phyloP scores from a whole-genome alignment of 1,284 basidiomycete genomes.

The Puccinia triticina region DNA sequence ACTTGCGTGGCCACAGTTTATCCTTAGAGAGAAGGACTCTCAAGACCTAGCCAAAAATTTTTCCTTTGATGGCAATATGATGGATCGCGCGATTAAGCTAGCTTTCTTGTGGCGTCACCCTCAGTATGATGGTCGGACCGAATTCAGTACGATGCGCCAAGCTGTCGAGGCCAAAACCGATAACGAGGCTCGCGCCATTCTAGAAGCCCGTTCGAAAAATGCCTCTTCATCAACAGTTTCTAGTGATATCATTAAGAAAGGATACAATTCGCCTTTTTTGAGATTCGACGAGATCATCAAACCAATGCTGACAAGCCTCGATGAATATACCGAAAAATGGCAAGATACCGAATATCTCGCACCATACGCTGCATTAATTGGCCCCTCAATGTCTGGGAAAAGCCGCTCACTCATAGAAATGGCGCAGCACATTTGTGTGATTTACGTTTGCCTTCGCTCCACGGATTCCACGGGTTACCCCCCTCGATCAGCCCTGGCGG shows the following conservation, averaged over 20 bases:
- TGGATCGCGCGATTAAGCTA: neutral
- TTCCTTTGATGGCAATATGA: too few species aligned
- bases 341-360: neutral
- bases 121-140: neutral
- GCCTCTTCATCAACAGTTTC: neutral
- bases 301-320: neutral
- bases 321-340: neutral
- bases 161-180: neutral
- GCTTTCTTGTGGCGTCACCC: neutral
- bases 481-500: constrained; percentile 10
- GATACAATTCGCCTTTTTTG: constrained; percentile 10
- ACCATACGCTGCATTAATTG: constrained; percentile 12
- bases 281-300: neutral
- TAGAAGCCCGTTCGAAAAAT: neutral
- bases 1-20: too few species aligned
- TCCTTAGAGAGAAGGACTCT: too few species aligned
- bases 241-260: constrained; percentile 7
- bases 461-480: neutral
- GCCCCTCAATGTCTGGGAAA: constrained; percentile 23
- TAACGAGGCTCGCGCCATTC: neutral
- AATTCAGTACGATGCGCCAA: neutral
- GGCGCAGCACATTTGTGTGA: constrained; percentile 10
- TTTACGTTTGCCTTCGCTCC: constrained; percentile 14
- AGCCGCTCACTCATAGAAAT: neutral
- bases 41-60: too few species aligned